Conservation (phyloP, 2,329 filamentous ascomycete genomes). For the Leptographium lundbergii region DNA sequence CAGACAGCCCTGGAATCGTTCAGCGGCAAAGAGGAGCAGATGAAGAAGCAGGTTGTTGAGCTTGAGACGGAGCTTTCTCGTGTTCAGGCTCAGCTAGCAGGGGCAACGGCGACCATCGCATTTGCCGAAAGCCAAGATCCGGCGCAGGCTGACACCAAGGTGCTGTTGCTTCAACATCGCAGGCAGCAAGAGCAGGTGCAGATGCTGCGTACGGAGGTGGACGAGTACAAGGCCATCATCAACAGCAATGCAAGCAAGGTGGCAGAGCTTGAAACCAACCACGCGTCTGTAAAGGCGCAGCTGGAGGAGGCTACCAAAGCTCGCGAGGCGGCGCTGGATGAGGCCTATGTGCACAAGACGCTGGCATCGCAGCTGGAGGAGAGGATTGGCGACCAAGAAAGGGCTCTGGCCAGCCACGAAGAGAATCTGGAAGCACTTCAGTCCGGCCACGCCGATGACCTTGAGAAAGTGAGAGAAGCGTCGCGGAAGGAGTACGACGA, state of each 20-base stretch:
- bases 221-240: conserved; percentile 68
- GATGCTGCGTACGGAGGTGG: conserved; percentile 59
- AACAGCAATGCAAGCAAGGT: conserved; percentile 56
- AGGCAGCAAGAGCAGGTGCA: conserved; percentile 41
- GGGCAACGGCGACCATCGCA: conserved; percentile 18
- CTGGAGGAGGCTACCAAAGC: conserved; percentile 47
- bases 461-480: conserved; percentile 33
- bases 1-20: conserved; percentile 56
- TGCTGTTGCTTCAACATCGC: conserved; percentile 28
- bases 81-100: conserved; percentile 38
- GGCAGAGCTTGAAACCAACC: conserved; percentile 59
- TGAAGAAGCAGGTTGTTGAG: conserved; percentile 59
- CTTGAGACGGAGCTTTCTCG: conserved; percentile 49
- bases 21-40: conserved; percentile 57
- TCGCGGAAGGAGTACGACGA: conserved; percentile 44
- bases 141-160: conserved; percentile 25
- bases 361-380: conserved; percentile 41
- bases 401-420: conserved; percentile 41
- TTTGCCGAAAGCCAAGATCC: conserved; percentile 19
- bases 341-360: conserved; percentile 31
- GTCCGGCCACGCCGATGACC: conserved; percentile 34
- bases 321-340: conserved; percentile 36
- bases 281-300: conserved; percentile 51
- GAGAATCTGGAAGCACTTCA: conserved; percentile 37
- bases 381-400: conserved; percentile 47